Percentiles rank a stretch among this genome's conserved stretches.
Evolutionary conservation across 2,329 filamentous ascomycete species (phyloP).

Genomic region (Didymella keratinophila): DNA sequence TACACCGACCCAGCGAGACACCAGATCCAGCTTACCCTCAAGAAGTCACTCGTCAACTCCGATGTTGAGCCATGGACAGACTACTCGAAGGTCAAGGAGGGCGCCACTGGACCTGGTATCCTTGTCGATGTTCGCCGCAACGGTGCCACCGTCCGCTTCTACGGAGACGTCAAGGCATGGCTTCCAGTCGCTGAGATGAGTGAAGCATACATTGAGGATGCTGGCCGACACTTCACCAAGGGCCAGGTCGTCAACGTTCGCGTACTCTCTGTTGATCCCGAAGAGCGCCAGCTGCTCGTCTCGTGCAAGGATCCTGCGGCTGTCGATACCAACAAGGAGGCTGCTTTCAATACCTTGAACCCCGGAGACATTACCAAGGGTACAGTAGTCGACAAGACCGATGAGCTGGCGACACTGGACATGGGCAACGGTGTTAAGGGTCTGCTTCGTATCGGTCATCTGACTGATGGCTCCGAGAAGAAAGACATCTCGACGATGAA

Average conservation of each 20-base stretch:
- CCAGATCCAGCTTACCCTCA: conserved; percentile 85
- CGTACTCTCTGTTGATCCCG: conserved; percentile 79
- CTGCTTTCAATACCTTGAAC: conserved; percentile 74
- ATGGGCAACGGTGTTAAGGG: conserved; percentile 80
- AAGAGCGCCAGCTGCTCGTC: conserved; percentile 76
- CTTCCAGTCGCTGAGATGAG: conserved; percentile 97
- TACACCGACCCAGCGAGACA: conserved; percentile 78
- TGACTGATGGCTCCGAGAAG: conserved; percentile 82
- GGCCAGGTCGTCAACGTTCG: conserved; percentile 94
- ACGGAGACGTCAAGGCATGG: conserved; percentile 82
- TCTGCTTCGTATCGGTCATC: conserved; percentile 76
- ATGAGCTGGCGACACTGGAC: conserved; percentile 68
- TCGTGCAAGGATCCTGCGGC: conserved; percentile 90
- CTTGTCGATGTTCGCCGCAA: conserved; percentile 80
- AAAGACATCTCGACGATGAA: conserved; percentile 81
- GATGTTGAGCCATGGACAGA: conserved; percentile 80
- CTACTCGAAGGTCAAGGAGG: conserved; percentile 76
- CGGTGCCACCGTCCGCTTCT: conserved; percentile 93
- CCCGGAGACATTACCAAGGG: conserved; percentile 79
- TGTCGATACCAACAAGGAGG: conserved; percentile 78
- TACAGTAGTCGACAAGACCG: conserved; percentile 62
- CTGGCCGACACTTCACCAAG: conserved; percentile 83
- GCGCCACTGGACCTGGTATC: conserved; percentile 83
- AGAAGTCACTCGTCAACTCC: conserved; percentile 93
- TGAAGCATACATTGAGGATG: conserved; percentile 91